Evolutionary conservation across 768 basidiomycete species (phyloP).

Genomic region (Hortiboletus campestris): DNA sequence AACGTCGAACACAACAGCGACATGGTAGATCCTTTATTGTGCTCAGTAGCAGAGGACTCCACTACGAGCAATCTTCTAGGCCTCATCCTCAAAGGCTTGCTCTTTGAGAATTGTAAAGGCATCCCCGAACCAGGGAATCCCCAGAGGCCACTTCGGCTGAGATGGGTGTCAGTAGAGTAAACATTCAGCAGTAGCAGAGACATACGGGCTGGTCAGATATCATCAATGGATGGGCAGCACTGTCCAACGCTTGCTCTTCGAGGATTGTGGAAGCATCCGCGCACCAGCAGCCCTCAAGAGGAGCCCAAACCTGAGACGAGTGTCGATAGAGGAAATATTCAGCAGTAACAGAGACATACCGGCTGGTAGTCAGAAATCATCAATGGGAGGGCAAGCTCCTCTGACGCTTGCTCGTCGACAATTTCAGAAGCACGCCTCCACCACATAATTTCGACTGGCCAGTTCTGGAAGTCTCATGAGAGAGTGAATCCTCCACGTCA

Average conservation of each 20-base stretch:
- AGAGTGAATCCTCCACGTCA: too few species aligned
- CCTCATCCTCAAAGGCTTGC: neutral
- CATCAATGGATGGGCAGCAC: neutral
- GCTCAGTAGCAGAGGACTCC: neutral
- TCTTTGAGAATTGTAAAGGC: neutral
- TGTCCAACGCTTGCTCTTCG: neutral
- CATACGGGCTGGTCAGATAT: neutral
- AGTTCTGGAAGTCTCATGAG: too few species aligned
- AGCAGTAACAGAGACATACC: neutral
- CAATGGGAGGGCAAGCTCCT: neutral
- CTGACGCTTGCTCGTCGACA: neutral
- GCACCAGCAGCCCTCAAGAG: too few species aligned
- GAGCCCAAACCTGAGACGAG: neutral
- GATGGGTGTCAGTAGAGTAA: neutral
- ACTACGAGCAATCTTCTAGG: neutral
- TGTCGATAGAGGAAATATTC: neutral
- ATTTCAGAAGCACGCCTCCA: too few species aligned
- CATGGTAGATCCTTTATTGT: neutral
- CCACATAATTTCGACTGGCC: too few species aligned
- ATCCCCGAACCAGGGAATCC: neutral
- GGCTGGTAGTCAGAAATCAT: neutral
- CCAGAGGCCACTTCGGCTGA: neutral
- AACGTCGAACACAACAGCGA: neutral
- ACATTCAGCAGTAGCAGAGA: neutral
- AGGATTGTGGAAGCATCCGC: neutral